Conservation (phyloP, 306 rosid genomes). For the Medicago ruthenica region DNA sequence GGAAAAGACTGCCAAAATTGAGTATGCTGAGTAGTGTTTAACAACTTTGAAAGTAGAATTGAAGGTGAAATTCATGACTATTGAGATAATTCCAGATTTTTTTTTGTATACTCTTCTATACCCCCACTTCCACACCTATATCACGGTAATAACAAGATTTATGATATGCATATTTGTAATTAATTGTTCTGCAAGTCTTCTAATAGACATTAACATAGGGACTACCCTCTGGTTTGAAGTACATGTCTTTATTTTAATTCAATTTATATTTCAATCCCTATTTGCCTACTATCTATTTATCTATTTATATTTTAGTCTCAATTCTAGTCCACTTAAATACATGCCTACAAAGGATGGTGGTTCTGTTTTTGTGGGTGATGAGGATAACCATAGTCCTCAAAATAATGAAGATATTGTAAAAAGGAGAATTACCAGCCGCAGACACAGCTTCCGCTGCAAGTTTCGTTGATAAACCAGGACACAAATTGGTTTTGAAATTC, state of each 20-base stretch:
- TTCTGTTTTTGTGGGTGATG: no score
- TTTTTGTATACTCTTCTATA: not conserved
- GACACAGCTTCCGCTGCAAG: slow-evolving; percentile 76
- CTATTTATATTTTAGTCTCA: no score
- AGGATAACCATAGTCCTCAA: no score
- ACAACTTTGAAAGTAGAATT: slow-evolving; percentile 70
- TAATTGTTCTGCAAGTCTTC: not conserved
- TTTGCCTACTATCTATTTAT: no score
- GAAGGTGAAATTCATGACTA: slow-evolving; percentile 53
- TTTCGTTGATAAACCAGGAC: slow-evolving; percentile 60
- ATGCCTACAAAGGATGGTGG: no score
- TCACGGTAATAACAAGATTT: no score
- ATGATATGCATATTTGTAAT: not conserved
- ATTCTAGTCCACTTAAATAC: no score
- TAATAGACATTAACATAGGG: not conserved
- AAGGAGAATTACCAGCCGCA: slow-evolving; percentile 55
- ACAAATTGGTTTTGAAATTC: slow-evolving; percentile 58
- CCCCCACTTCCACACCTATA: not conserved
- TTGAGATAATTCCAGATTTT: no score
- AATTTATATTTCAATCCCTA: no score
- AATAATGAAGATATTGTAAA: no score
- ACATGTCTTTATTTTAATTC: no score
- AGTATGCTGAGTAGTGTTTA: slow-evolving; percentile 76
- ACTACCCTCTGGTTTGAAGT: not conserved
- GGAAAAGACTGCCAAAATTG: slow-evolving; percentile 68